Conservation (phyloP, 345 rosid genomes). For the Citrus reticulata region DNA sequence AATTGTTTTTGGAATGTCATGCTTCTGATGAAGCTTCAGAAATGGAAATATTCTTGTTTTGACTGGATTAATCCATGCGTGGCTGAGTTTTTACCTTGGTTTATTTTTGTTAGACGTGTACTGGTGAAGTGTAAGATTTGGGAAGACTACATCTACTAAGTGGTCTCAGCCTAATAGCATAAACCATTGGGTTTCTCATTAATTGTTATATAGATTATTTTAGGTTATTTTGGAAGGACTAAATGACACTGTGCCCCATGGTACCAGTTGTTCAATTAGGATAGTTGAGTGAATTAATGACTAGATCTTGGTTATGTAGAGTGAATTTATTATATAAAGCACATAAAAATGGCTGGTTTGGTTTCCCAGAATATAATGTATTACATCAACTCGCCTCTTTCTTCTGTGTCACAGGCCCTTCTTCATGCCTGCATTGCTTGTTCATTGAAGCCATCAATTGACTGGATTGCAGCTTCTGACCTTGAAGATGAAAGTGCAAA, state of each 20-base stretch:
- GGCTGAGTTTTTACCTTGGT: neutral
- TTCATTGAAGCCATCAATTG: constrained; percentile 72
- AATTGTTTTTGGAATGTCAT: neutral
- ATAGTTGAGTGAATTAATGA: neutral
- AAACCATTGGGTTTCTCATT: neutral
- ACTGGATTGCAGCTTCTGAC: constrained; percentile 98
- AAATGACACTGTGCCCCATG: neutral
- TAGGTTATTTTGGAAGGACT: constrained; percentile 1
- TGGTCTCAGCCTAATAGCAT: neutral
- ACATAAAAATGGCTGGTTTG: neutral
- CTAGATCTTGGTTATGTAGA: neutral
- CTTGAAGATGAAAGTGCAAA: constrained; percentile 78
- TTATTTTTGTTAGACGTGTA: neutral
- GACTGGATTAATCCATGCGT: neutral
- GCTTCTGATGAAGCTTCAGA: neutral
- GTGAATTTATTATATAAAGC: neutral
- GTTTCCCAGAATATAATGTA: constrained; percentile 7
- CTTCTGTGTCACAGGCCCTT: constrained; percentile 64
- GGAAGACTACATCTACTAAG: neutral
- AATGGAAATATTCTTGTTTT: neutral
- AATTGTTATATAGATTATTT: neutral
- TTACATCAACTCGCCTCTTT: neutral
- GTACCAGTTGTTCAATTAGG: neutral
- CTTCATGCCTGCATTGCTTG: constrained; percentile 95
- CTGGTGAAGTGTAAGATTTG: neutral